Evolutionary conservation across 768 basidiomycete genomes (phyloP), one percentile per base, ranked within the genome.

Genomic region (Naganishia kalamii): DNA sequence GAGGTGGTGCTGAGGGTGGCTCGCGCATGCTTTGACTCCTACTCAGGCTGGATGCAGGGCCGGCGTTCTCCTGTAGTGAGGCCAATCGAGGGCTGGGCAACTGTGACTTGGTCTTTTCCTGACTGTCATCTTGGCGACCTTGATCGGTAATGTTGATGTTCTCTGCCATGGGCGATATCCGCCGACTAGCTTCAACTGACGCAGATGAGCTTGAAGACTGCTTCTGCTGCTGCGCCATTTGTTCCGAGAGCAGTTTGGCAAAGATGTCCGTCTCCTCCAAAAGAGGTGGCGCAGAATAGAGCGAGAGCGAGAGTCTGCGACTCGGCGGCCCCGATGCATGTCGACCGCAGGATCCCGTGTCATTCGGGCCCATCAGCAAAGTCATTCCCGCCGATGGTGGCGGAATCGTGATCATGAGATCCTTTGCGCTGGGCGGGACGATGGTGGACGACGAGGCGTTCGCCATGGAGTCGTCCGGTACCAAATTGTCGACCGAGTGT

Each of bases 1-100:
- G 54, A 23, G 54, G 35, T 21, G 37, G 33, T 40, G 54, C 54
- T 15, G 54, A 40, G 2, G 54, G 35, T 12, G 54, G 54, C 33
- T 62, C 64, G 29, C 54, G 50, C 68, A 69, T 65, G 35, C 68
- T 69, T 41, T 69, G 68, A 30, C 59, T 62, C 13, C 68, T 60
- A 19, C 66, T 57, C 54, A 57, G 40, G 37, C 54, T 57, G 54
- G 40, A 57, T 23, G 54, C 54, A 3, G 54, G 23, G 1, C 54
- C 37, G 4, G 40, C 21, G 37, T 37, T 57, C 25, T 57, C 54
- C 37, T 57, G 54, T 25, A 40, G 12, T n/a, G 5, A 15, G 19
- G 43, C 19, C 54, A 21, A 21, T 13, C 33, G 54, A 25, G 54
- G 54, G 23, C 35, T 57, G 35, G n/a, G n/a, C 4, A 21, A 19